A percentile compares a stretch with the other conserved stretches of the same genome.
Conservation (phyloP, 1,284 basidiomycete species). For the Pseudozyma hubeiensis region DNA sequence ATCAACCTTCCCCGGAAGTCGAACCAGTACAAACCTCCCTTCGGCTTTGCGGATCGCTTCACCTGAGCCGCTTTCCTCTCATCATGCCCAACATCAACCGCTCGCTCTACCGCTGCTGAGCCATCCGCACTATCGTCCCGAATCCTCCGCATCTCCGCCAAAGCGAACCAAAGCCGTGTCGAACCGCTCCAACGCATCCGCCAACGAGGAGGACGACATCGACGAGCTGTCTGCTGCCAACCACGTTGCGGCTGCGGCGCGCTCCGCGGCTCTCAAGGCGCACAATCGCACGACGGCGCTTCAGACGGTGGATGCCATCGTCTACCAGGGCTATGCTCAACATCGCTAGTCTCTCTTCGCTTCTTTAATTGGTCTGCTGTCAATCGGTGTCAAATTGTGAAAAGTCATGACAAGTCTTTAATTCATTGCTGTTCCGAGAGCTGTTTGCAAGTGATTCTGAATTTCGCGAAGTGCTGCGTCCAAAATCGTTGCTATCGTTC, state of each 20-base stretch:
- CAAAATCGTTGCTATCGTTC: too few species aligned
- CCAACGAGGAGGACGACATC: background rate
- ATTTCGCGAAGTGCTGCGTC: too few species aligned
- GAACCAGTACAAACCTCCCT: slow-evolving; percentile 8
- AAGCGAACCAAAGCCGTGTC: slow-evolving; percentile 32
- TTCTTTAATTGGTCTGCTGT: background rate
- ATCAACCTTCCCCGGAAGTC: background rate
- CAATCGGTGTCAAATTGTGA: too few species aligned
- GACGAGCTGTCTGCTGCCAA: background rate
- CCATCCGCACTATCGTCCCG: slow-evolving; percentile 1
- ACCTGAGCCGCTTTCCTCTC: background rate
- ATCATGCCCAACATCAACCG: background rate
- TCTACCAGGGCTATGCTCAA: slow-evolving; percentile 25
- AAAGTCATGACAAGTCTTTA: too few species aligned
- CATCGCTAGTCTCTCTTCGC: background rate
- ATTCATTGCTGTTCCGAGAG: too few species aligned
- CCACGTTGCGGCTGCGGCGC: background rate
- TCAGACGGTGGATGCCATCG: slow-evolving; percentile 23
- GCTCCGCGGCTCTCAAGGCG: slow-evolving; percentile 10
- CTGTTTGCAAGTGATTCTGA: too few species aligned
- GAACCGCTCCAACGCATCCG: slow-evolving; percentile 9
- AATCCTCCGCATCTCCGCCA: slow-evolving; percentile 5
- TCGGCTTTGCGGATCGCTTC: slow-evolving; percentile 25
- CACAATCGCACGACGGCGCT: slow-evolving; percentile 18
- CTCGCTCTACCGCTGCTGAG: slow-evolving; percentile 1